Base-by-base conservation (phyloP, 805 yeast species). In the Nakazawaea ernobii region DNA sequence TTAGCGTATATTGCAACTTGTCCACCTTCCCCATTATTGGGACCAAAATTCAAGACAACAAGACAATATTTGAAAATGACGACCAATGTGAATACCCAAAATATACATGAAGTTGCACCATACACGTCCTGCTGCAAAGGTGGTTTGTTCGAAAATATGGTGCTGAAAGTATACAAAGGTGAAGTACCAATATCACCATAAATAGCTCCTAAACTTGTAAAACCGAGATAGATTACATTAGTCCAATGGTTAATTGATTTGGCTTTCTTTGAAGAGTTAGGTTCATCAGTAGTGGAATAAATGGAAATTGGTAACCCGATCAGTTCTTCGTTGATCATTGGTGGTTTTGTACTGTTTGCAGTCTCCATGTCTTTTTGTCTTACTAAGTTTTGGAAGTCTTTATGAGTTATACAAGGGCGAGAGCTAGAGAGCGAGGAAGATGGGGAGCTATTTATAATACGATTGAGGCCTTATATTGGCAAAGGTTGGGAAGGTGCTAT, bases 111-210 rank as follows among this genome's bases (percentile, higher is more conserved):
- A 36, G 68, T 59, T 1, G 75, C 79, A 11, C 84, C 84, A 42
- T 69, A 65, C 26, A 75, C 56, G 35, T 75, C 75, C 0, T 65
- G 62, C 32, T 61, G 50, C 13, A 67, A 56, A 0, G 79, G 75
- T 3, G 60, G 53, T 1, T 47, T 44, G 17, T 49, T 44, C 20
- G 58, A 51, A 48, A 70, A 62, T 38, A 67, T 60, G n/a, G 69
- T 59, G 42, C 72, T 66, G 53, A 70, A 57, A 9, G 70, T 74
- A 58, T 80, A 80, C 45, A 80, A 60, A 2, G 86, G 85, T 9
- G 82, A 75, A 4, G 85, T 79, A 28, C 82, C 84, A 48, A 80
- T 65, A 59, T 80, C 84, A 43, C 86, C 84, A 56, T 79, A 80
- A 36, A 79, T 77, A n/a, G 80, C 79, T 20, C 86, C 86, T 35